These are phyloP conservation scores for Globisporangium rhizosaccharum DNA, from an alignment of 352 stramenopile genomes.

Conservation along the genomic window DNA sequence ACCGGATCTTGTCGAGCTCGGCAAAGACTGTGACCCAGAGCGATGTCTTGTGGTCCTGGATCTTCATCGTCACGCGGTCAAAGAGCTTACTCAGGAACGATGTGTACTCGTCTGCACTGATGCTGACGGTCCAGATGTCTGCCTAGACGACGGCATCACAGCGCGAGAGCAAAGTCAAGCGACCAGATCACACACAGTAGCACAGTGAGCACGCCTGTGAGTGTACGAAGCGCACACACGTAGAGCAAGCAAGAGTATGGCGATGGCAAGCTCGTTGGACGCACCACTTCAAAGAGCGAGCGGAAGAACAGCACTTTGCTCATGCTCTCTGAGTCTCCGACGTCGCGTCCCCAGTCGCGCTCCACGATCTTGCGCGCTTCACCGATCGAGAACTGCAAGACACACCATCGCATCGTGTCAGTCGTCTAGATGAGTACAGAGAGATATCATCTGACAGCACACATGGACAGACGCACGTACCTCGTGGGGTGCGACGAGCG, in stretches of 20 bases:
- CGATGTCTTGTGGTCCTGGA: slow-evolving; percentile 59
- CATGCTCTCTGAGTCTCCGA: slow-evolving; percentile 44
- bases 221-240: neutral
- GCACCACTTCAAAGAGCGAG: slow-evolving; percentile 70
- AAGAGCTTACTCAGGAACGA: slow-evolving; percentile 76
- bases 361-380: slow-evolving; percentile 71
- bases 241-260: too few species aligned
- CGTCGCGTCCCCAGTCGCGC: slow-evolving; percentile 66
- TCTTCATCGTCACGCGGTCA: slow-evolving; percentile 67
- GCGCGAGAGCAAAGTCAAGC: neutral
- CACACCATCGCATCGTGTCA: neutral
- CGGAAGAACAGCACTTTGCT: slow-evolving; percentile 52
- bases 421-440: neutral
- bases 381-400: slow-evolving; percentile 46
- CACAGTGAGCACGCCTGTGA: neutral
- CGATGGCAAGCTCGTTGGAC: neutral
- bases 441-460: neutral
- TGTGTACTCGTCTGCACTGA: slow-evolving; percentile 52
- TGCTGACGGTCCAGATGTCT: slow-evolving; percentile 76
- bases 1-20: slow-evolving; percentile 65
- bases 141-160: slow-evolving; percentile 17
- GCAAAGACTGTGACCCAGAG: slow-evolving; percentile 70
- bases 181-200: neutral
- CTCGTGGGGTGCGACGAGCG: slow-evolving; percentile 56
- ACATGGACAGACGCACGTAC: slow-evolving; percentile 5